Evolutionary conservation across 2,329 filamentous ascomycete species (phyloP), one percentile per base, ranked within the genome.

Genomic region (Blumeria hordei): DNA sequence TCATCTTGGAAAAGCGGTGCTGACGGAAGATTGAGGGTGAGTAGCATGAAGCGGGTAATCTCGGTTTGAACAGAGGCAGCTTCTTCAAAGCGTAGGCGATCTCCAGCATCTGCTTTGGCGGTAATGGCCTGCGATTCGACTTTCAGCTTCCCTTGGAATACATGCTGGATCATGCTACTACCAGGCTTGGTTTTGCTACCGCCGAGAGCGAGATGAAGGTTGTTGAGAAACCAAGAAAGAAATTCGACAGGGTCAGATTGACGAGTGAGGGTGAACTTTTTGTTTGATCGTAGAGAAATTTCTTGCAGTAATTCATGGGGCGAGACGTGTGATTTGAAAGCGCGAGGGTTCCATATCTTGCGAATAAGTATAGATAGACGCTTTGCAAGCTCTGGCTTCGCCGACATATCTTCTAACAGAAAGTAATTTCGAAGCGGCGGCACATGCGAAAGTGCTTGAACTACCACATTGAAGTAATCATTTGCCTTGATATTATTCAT

Each of bases 401-500:
- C 74, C 10, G 74, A 74, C 54, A 95, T 81, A 61, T 93, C 77
- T 65, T 94, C 86, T 1, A 96, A 76, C 63, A 98, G 80, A 65
- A 96, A 81, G 69, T 80, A 96, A 67, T 96, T 95, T 36, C 92
- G 80, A 61, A 98, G 72, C 3, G 92, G 90, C 18, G 81, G 73
- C 32, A 96, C 87, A 68, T 98, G 92, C 2, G 90, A 82, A 39
- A 98, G 75, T 6, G 88, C 83, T 68, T 98, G 92, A 52, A 94
- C 83, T 3, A 95, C 78, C 32, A 94, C 90, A 66, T 98, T 98
- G 65, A 96, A 76, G 70, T 98, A 98, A 71, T 98, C 92, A 70
- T 98, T 98, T 57, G 92, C 87, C 69, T 98, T 98, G 74, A 98
- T 95, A 70, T 98, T 98, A 74, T 98, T 98, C 85, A 98, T 93